Percentiles rank a stretch among this genome's conserved stretches.
These are phyloP conservation scores for Chlorella sp. DNA, from an alignment of 139 green algal genomes.

Conservation along the genomic window DNA sequence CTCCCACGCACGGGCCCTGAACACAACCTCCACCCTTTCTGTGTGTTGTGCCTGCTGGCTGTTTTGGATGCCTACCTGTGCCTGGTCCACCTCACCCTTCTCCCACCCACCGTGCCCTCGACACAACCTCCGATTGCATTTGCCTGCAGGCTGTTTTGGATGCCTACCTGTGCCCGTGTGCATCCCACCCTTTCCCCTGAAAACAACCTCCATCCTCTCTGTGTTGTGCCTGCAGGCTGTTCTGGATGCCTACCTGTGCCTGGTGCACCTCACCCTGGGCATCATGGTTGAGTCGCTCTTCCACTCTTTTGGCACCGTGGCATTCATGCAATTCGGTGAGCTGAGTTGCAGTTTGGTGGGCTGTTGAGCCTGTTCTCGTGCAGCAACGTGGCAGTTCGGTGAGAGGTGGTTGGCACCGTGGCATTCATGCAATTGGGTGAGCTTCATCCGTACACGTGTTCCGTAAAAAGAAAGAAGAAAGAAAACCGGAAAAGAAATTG, in stretches of 20 bases:
- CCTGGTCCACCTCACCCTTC: background rate
- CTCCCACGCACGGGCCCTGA: too few relatives aligned
- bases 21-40: too few relatives aligned
- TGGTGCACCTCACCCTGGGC: slow-evolving; percentile 88
- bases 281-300: slow-evolving; percentile 88
- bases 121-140: background rate
- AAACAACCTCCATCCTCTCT: background rate
- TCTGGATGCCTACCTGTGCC: slow-evolving; percentile 89
- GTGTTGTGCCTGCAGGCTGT: slow-evolving; percentile 52
- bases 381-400: background rate
- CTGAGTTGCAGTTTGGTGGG: background rate
- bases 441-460: too few relatives aligned
- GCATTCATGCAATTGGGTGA: slow-evolving; percentile 33
- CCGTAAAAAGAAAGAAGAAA: too few relatives aligned
- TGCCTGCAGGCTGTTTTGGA: slow-evolving; percentile 76
- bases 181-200: slow-evolving; percentile 76
- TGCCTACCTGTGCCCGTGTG: slow-evolving; percentile 85
- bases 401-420: slow-evolving; percentile 56
- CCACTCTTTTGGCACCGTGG: slow-evolving; percentile 73
- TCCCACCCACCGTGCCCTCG: too few relatives aligned
- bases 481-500: too few relatives aligned
- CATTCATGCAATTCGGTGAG: slow-evolving; percentile 34
- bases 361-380: too few relatives aligned
- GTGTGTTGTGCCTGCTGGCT: too few relatives aligned
- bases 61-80: background rate